Conservation (phyloP, 164 flowering plant species). For the Kalanchoe fedtschenkoi region DNA sequence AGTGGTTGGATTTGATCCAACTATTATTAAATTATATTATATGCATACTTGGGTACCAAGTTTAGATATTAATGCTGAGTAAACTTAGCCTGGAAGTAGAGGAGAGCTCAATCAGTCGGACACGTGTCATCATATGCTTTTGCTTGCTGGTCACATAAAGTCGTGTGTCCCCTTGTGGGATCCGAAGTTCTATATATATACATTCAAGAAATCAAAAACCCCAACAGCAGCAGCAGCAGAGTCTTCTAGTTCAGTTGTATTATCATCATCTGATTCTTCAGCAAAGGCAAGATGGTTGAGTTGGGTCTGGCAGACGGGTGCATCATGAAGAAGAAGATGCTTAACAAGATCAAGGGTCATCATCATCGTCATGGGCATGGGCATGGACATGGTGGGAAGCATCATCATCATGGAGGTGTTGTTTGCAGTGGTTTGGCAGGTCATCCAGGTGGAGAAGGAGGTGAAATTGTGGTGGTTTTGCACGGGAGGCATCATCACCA, state of each 20-base stretch:
- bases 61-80: not conserved
- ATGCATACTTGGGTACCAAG: not conserved
- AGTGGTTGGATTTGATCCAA: not conserved
- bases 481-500: not conserved
- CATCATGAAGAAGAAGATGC: conserved; percentile 1
- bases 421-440: not conserved
- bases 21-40: not conserved
- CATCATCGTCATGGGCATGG: not conserved
- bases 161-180: not conserved
- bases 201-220: not conserved
- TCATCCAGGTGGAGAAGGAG: not conserved
- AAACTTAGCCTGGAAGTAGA: conserved; percentile 1
- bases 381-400: not conserved
- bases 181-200: not conserved
- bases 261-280: not conserved
- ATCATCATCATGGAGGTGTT: not conserved
- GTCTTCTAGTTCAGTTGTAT: no score
- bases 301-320: not conserved
- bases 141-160: not conserved
- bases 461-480: not conserved
- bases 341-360: not conserved
- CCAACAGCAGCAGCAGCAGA: no score
- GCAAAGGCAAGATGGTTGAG: not conserved
- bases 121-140: not conserved
- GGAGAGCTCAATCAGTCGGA: not conserved